Percentiles rank a stretch among this genome's conserved stretches.
Evolutionary conservation across 2,329 filamentous ascomycete species (phyloP).

Genomic region (Cercospora brassicicola): DNA sequence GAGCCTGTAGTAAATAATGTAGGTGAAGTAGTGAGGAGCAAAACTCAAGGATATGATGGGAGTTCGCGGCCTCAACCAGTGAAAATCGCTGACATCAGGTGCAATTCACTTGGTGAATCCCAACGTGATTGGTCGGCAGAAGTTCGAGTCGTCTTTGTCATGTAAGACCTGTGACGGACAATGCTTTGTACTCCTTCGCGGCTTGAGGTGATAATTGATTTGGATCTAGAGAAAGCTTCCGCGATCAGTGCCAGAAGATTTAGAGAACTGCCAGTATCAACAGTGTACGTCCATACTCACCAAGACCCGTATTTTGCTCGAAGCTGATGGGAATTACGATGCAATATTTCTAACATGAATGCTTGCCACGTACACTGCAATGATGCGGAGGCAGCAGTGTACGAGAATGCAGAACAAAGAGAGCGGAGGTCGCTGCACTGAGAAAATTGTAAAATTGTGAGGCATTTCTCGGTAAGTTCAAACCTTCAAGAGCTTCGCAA

Average conservation of each 20-base stretch:
- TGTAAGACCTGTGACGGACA: not conserved
- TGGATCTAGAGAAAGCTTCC: not conserved
- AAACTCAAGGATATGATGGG: not conserved
- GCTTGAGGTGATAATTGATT: not conserved
- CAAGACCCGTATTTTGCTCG: no score
- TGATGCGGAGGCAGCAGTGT: not conserved
- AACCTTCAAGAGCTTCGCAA: not conserved
- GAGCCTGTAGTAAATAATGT: not conserved
- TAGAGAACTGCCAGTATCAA: not conserved
- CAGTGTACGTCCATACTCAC: not conserved
- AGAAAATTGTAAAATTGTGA: not conserved
- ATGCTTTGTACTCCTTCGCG: not conserved
- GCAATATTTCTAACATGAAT: not conserved
- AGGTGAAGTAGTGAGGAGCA: not conserved
- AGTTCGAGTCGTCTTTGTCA: not conserved
- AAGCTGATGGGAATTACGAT: not conserved
- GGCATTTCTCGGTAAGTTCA: not conserved
- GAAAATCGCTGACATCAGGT: not conserved
- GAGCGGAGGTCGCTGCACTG: not conserved
- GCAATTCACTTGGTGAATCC: not conserved
- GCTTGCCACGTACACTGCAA: not conserved
- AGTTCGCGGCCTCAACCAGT: not conserved
- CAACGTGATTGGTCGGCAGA: not conserved
- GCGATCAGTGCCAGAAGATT: not conserved
- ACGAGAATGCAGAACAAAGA: not conserved